phyloP scores from a whole-genome alignment of 129 eudicot species.

The Pseudognaphalium luteoalbum region DNA sequence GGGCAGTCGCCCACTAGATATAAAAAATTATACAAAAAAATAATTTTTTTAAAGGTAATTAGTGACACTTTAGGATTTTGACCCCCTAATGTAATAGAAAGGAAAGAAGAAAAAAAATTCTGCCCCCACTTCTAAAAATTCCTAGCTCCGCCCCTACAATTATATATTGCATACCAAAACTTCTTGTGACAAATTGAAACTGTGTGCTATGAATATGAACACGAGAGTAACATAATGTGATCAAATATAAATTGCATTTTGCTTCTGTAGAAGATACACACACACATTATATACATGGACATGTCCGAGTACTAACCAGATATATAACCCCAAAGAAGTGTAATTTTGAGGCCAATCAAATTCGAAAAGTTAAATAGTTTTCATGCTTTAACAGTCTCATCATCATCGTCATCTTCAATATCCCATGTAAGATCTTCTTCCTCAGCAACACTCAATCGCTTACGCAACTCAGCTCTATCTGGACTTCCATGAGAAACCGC shows the following conservation, averaged over 20 bases:
- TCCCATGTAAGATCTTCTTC: conserved; percentile 90
- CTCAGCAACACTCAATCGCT: conserved; percentile 56
- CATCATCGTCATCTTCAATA: conserved; percentile 79
- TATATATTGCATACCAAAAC: not conserved
- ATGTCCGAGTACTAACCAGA: conserved; percentile 30
- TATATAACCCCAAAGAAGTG: conserved; percentile 17
- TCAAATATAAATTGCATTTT: conserved; percentile 13
- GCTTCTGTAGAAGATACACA: conserved; percentile 26
- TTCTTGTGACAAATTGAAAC: not conserved
- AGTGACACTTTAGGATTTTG: too few relatives aligned
- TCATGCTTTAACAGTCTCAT: conserved; percentile 49
- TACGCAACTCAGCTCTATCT: conserved; percentile 49
- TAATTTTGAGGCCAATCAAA: conserved; percentile 18
- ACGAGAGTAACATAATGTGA: conserved; percentile 25
- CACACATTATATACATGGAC: conserved; percentile 41
- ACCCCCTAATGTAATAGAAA: too few relatives aligned
- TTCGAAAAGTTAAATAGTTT: not conserved
- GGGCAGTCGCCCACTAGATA: too few relatives aligned
- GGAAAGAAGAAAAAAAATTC: too few relatives aligned
- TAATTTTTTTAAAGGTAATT: too few relatives aligned
- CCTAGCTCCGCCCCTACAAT: too few relatives aligned
- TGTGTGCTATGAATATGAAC: conserved; percentile 8
- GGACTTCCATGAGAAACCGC: conserved; percentile 43
- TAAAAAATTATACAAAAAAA: too few relatives aligned
- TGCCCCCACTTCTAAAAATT: too few relatives aligned